Evolutionary conservation across 768 basidiomycete genomes (phyloP).

Genomic region (Coprinopsis marcescibilis): DNA sequence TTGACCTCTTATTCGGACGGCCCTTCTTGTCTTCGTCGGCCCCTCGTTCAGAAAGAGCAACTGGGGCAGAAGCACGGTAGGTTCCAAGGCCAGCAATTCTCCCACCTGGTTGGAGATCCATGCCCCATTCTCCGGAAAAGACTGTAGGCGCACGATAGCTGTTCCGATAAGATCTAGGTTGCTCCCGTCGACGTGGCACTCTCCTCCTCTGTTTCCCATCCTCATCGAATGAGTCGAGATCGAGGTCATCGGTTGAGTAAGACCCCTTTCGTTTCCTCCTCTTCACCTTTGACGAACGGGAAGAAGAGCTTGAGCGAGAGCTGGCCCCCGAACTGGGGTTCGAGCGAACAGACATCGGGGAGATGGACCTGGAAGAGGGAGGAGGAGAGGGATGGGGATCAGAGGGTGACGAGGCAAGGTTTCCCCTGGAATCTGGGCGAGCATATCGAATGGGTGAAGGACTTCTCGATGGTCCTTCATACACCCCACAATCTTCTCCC

Average conservation of each 20-base stretch:
- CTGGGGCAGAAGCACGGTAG: neutral
- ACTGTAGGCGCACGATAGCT: slow-evolving; percentile 4
- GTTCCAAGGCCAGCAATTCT: neutral
- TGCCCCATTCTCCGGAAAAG: neutral
- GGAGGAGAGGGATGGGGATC: neutral
- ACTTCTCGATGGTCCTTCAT: neutral
- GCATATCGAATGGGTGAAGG: slow-evolving; percentile 7
- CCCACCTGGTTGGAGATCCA: neutral
- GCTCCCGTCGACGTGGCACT: slow-evolving; percentile 3
- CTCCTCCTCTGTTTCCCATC: slow-evolving; percentile 6
- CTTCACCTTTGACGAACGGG: neutral
- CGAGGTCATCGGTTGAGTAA: slow-evolving; percentile 1
- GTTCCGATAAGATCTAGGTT: slow-evolving; percentile 8
- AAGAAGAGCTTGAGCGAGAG: neutral
- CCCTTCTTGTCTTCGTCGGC: slow-evolving; percentile 5
- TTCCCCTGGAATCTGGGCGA: slow-evolving; percentile 5
- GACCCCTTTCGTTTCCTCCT: neutral
- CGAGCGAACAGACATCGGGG: neutral
- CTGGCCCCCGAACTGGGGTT: too few relatives aligned
- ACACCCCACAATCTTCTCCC: too few relatives aligned
- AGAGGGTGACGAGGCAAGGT: neutral
- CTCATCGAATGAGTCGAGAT: neutral
- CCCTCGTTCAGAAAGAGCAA: neutral
- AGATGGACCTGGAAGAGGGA: neutral
- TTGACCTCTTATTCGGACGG: slow-evolving; percentile 1